Evolutionary conservation across 1,139 yeast species (phyloP), one percentile per base, ranked within the genome.

Genomic region (Meyerozyma elateridarum): DNA sequence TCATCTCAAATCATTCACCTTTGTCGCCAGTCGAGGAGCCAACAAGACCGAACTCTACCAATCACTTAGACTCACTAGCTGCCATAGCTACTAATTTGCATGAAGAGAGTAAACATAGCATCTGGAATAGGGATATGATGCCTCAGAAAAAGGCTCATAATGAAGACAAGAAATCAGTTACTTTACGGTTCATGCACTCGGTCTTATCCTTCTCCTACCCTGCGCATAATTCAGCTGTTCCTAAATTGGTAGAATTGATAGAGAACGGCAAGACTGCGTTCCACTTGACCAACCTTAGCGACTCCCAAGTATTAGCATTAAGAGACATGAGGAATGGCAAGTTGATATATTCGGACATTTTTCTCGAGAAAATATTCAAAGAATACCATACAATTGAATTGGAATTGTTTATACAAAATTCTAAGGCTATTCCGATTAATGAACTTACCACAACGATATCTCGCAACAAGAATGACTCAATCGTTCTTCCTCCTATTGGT

Each of bases 241-340:
- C 89, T 5, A 76, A 83, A 5, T 61, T 73, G 36, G 47, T 70
- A 12, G 95, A 85, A 50, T 57, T 85, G 14, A 50, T 83, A 14
- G 84, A 81, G 35, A 84, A 84, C 50, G 85, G 85, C 14, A 74
- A 75, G 38, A 62, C 68, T 33, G 88, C 87, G 11, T 85, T 85
- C 53, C 37, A 41, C 7, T 36, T 46, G 16, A 17, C 34, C 7
- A 30, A 32, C 8, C 34, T 35, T 13, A 24, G 32, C 15, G 36
- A 36, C 18, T 9, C 27, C 9, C 14, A 18, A 11, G 27, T 40
- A 8, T 36, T 45, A 21, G 40, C 42, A 8, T 36, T 46, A 28
- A 38, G 42, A 14, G 36, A 42, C 19, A n/a, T 32, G 14, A 28
- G 29, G 18, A 48, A 46, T 22, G 62, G 61, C 4, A 37, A 36